Conservation (phyloP, 2,329 filamentous ascomycete genomes). For the Fusarium hostae region DNA sequence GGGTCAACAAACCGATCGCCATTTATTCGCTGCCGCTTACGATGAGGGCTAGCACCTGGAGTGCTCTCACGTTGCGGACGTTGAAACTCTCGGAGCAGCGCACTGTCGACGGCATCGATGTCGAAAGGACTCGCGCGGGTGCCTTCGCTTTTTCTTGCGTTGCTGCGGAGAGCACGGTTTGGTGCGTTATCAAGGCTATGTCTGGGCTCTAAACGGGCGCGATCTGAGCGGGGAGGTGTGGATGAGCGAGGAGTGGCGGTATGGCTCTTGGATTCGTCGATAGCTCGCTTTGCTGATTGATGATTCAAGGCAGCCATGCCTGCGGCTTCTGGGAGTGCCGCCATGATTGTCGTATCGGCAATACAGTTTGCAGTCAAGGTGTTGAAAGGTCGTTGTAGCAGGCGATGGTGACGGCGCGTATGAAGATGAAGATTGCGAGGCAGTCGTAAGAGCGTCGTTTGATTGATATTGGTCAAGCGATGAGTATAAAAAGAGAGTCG, state of each 20-base stretch:
- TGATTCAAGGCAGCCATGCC: slow-evolving; percentile 46
- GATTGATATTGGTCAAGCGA: neutral
- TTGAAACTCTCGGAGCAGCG: slow-evolving; percentile 63
- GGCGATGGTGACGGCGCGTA: slow-evolving; percentile 16
- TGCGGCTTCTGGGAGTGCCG: slow-evolving; percentile 47
- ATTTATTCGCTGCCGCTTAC: slow-evolving; percentile 70
- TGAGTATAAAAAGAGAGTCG: slow-evolving; percentile 16
- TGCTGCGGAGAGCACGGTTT: slow-evolving; percentile 50
- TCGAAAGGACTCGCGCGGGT: slow-evolving; percentile 56
- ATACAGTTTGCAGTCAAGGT: slow-evolving; percentile 11
- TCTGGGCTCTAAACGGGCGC: slow-evolving; percentile 56
- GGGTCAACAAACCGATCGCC: slow-evolving; percentile 64
- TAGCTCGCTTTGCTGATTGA: slow-evolving; percentile 49
- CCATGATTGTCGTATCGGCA: slow-evolving; percentile 46
- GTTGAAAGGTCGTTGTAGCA: slow-evolving; percentile 8
- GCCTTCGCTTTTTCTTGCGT: slow-evolving; percentile 51
- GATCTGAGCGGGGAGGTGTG: slow-evolving; percentile 59
- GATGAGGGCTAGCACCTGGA: slow-evolving; percentile 64
- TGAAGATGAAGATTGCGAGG: slow-evolving; percentile 10
- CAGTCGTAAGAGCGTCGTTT: slow-evolving; percentile 11
- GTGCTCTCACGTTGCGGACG: slow-evolving; percentile 63
- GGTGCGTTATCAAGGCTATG: slow-evolving; percentile 51
- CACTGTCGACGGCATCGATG: slow-evolving; percentile 61
- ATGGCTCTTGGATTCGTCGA: slow-evolving; percentile 47
- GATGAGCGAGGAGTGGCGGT: slow-evolving; percentile 52